Evolutionary conservation across 345 rosid species (phyloP).

Genomic region (Odontarrhena argentea): DNA sequence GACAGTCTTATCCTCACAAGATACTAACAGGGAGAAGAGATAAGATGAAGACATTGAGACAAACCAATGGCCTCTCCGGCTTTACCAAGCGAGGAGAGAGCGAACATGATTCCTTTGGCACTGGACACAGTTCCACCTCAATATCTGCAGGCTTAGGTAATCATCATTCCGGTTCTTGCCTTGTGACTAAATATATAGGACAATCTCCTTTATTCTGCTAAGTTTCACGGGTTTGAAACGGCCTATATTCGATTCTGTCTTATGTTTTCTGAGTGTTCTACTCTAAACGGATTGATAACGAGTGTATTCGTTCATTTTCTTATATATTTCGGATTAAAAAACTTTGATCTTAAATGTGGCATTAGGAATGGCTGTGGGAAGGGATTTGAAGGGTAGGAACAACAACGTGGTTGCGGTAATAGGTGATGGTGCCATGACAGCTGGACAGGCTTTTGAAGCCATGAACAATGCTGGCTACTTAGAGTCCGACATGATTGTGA

Average conservation of each 20-base stretch:
- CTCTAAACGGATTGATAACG: too few relatives aligned
- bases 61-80: constrained; percentile 86
- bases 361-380: constrained; percentile 92
- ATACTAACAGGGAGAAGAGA: constrained; percentile 94
- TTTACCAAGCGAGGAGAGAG: constrained; percentile 92
- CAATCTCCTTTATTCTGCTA: too few relatives aligned
- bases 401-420: constrained; percentile 82
- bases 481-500: constrained; percentile 95
- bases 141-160: constrained; percentile 96
- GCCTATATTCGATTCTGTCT: too few relatives aligned
- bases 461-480: constrained; percentile 98
- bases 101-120: constrained; percentile 89
- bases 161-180: neutral
- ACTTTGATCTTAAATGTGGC: too few relatives aligned
- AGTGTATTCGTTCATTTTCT: too few relatives aligned
- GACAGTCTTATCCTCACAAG: constrained; percentile 82
- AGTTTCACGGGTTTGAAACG: too few relatives aligned
- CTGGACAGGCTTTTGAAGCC: constrained; percentile 98
- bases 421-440: constrained; percentile 99
- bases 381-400: constrained; percentile 79
- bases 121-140: constrained; percentile 93
- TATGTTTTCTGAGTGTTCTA: too few relatives aligned
- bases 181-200: neutral
- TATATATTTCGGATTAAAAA: too few relatives aligned
- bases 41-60: constrained; percentile 85